Evolutionary conservation across 495 filamentous ascomycete genomes (phyloP).

Genomic region (Filosporella fistucella): DNA sequence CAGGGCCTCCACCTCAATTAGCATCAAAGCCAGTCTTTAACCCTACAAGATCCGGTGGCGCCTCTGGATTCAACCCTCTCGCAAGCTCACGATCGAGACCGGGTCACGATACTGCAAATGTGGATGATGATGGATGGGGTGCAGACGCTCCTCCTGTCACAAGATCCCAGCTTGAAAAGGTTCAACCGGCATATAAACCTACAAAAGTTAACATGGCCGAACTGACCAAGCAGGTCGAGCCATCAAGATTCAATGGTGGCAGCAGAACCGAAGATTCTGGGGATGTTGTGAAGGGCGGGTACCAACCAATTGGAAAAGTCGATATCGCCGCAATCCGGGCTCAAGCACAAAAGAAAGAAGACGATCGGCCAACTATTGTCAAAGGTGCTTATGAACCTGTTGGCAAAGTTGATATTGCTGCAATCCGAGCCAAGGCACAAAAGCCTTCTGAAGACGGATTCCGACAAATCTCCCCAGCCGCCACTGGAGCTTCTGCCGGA

Average conservation of each 20-base stretch:
- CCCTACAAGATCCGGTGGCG: constrained; percentile 65
- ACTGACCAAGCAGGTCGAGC: constrained; percentile 61
- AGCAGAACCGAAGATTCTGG: constrained; percentile 25
- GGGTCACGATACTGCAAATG: constrained; percentile 40
- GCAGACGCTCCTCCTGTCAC: constrained; percentile 88
- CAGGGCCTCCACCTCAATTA: constrained; percentile 55
- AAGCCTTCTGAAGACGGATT: constrained; percentile 43
- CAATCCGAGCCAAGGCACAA: constrained; percentile 78
- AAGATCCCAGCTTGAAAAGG: constrained; percentile 85
- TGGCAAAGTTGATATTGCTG: constrained; percentile 92
- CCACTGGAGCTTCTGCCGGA: constrained; percentile 28
- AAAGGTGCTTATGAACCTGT: constrained; percentile 92
- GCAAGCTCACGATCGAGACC: constrained; percentile 44
- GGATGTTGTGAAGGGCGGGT: constrained; percentile 81
- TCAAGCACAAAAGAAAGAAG: constrained; percentile 64
- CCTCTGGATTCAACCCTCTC: constrained; percentile 61
- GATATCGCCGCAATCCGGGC: constrained; percentile 86
- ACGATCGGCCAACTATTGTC: constrained; percentile 75
- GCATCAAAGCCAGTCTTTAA: constrained; percentile 88
- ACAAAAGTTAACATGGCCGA: constrained; percentile 88
- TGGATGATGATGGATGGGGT: constrained; percentile 83
- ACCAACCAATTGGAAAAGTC: constrained; percentile 93
- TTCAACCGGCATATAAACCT: constrained; percentile 85
- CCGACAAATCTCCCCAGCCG: constrained; percentile 33
- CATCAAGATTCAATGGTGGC: constrained; percentile 45